Conservation (phyloP, 306 rosid genomes). For the Cicer chorassanicum region DNA sequence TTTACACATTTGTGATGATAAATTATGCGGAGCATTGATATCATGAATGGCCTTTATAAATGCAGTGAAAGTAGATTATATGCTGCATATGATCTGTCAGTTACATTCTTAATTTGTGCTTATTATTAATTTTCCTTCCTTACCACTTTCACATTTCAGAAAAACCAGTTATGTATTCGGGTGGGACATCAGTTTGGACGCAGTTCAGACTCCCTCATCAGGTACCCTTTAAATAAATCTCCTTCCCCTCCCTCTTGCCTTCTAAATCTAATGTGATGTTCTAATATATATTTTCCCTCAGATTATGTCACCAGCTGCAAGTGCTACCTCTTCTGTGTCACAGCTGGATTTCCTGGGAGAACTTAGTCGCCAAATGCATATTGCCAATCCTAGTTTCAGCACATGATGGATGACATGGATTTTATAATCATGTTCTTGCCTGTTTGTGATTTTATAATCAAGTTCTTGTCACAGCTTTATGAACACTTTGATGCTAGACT, state of each 20-base stretch:
- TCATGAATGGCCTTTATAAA: background rate
- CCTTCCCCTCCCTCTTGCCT: background rate
- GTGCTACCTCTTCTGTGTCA: conserved; percentile 50
- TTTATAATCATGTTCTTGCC: conserved; percentile 34
- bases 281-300: conserved; percentile 32
- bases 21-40: background rate
- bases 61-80: background rate
- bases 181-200: conserved; percentile 66
- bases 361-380: conserved; percentile 58
- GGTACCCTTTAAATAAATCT: conserved; percentile 45
- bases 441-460: conserved; percentile 43
- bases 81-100: conserved; percentile 4
- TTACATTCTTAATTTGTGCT: background rate
- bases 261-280: conserved; percentile 26
- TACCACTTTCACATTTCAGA: conserved; percentile 55
- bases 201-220: conserved; percentile 70
- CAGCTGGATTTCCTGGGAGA: conserved; percentile 71
- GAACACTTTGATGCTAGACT: conserved; percentile 34
- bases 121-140: background rate
- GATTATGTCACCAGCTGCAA: conserved; percentile 51
- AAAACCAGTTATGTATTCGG: conserved; percentile 67
- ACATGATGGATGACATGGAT: conserved; percentile 47
- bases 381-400: conserved; percentile 44
- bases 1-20: conserved; percentile 29
- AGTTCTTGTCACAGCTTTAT: conserved; percentile 29